These are phyloP conservation scores for Penicillium sp. DNA, from an alignment of 2,329 filamentous ascomycete genomes.

Conservation along the genomic window DNA sequence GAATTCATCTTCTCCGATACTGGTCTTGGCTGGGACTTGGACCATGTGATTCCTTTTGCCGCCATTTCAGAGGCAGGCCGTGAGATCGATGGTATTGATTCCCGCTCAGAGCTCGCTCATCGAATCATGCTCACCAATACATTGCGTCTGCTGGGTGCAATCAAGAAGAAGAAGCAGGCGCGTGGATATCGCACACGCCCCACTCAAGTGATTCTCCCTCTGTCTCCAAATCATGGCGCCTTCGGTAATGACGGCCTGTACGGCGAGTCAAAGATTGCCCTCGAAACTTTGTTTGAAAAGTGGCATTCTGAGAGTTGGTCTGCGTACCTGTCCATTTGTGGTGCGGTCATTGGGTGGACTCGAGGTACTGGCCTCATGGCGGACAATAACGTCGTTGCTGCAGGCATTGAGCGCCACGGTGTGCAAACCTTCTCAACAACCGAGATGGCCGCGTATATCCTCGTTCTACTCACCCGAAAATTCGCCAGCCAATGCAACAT, in stretches of 20 bases:
- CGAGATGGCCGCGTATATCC: constrained; percentile 98
- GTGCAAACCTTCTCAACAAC: constrained; percentile 98
- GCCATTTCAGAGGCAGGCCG: constrained; percentile 34
- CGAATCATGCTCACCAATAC: constrained; percentile 25
- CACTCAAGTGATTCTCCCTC: constrained; percentile 88
- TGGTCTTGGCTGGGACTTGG: constrained; percentile 30
- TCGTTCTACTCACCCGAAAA: constrained; percentile 88
- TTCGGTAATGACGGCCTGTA: constrained; percentile 98
- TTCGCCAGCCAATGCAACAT: constrained; percentile 93
- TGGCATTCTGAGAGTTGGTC: constrained; percentile 98
- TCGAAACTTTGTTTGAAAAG: constrained; percentile 96
- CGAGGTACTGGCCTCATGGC: constrained; percentile 97
- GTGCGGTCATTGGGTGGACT: constrained; percentile 98
- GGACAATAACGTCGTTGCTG: constrained; percentile 94
- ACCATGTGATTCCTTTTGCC: constrained; percentile 41
- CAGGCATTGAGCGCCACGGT: constrained; percentile 91
- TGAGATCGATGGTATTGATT: constrained; percentile 30
- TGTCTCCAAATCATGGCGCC: constrained; percentile 96
- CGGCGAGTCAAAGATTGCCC: constrained; percentile 92
- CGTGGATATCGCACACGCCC: constrained; percentile 41
- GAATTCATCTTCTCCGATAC: constrained; percentile 33
- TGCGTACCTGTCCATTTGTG: constrained; percentile 95
- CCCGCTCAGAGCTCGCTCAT: constrained; percentile 27
- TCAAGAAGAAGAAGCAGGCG: neutral
- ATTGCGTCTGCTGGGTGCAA: neutral